Evolutionary conservation across 2,329 filamentous ascomycete species (phyloP).

Genomic region (Coniochaeta hoffmannii): DNA sequence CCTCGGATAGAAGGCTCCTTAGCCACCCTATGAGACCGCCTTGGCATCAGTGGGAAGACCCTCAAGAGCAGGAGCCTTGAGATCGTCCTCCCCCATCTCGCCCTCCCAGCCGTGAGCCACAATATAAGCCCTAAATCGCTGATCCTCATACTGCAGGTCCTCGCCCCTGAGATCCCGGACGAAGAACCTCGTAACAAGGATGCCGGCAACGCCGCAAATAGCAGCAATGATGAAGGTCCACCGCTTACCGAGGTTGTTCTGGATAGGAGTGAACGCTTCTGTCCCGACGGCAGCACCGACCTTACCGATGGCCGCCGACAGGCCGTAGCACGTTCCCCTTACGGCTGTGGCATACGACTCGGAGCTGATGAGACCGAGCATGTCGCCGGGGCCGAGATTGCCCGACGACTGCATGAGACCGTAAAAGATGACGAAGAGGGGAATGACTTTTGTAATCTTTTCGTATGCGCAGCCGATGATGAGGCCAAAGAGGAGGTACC

Average conservation of each 20-base stretch:
- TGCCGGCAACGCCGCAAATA: not conserved
- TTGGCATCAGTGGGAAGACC: not conserved
- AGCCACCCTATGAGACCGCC: too few species aligned
- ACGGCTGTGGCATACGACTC: conserved; percentile 43
- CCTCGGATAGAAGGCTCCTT: too few species aligned
- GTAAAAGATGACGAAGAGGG: conserved; percentile 43
- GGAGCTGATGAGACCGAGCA: conserved; percentile 39
- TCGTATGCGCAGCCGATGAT: conserved; percentile 41
- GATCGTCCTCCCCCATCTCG: not conserved
- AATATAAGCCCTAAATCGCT: not conserved
- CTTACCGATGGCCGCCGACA: conserved; percentile 43
- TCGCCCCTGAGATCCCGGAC: not conserved
- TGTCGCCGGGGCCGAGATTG: conserved; percentile 39
- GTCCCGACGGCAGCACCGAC: conserved; percentile 43
- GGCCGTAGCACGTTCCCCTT: conserved; percentile 40
- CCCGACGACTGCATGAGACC: conserved; percentile 40
- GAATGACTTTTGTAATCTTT: conserved; percentile 35
- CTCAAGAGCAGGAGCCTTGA: not conserved
- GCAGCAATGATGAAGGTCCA: not conserved
- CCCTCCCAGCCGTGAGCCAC: not conserved
- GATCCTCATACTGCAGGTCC: not conserved
- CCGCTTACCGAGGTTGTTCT: not conserved
- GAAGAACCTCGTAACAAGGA: not conserved
- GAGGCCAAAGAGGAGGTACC: conserved; percentile 32
- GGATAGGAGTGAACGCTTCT: conserved; percentile 2